These are phyloP conservation scores for Sphagnurus paluster DNA, from an alignment of 1,284 basidiomycete genomes.

Conservation along the genomic window DNA sequence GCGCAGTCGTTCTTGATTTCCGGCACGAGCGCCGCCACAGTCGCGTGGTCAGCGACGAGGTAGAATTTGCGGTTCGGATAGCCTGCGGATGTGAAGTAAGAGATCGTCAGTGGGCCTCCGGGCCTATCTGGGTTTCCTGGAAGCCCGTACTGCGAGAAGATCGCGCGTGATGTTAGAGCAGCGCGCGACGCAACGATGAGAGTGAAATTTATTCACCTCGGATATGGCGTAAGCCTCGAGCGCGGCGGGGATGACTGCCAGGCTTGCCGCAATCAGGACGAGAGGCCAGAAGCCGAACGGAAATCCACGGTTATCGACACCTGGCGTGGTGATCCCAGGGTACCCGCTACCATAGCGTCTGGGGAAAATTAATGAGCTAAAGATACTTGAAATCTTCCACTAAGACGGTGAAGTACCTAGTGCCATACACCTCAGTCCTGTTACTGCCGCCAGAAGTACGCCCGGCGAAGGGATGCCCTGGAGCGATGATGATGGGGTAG, in stretches of 20 bases:
- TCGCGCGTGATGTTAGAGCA: no score
- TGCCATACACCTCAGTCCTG: not conserved
- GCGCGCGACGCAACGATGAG: no score
- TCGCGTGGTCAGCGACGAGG: constrained; percentile 4
- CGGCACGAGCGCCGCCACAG: not conserved
- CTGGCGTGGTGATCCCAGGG: constrained; percentile 37
- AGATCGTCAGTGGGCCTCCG: not conserved
- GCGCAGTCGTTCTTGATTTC: not conserved
- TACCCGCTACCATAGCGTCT: constrained; percentile 57
- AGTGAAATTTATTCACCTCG: no score
- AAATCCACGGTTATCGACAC: constrained; percentile 44
- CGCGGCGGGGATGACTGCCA: no score
- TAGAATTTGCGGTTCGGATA: not conserved
- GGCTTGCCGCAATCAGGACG: constrained; percentile 33
- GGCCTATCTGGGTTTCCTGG: not conserved
- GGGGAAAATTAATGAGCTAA: not conserved
- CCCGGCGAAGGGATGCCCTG: not conserved
- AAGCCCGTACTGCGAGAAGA: not conserved
- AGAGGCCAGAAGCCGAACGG: constrained; percentile 64
- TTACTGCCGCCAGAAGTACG: not conserved
- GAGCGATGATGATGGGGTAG: not conserved
- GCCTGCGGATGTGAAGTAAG: not conserved
- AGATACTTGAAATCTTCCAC: no score
- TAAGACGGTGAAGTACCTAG: no score
- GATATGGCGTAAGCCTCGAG: no score